Evolutionary conservation across 2,329 filamentous ascomycete species (phyloP), one percentile per base, ranked within the genome.

Genomic region (Colletotrichum cereale): DNA sequence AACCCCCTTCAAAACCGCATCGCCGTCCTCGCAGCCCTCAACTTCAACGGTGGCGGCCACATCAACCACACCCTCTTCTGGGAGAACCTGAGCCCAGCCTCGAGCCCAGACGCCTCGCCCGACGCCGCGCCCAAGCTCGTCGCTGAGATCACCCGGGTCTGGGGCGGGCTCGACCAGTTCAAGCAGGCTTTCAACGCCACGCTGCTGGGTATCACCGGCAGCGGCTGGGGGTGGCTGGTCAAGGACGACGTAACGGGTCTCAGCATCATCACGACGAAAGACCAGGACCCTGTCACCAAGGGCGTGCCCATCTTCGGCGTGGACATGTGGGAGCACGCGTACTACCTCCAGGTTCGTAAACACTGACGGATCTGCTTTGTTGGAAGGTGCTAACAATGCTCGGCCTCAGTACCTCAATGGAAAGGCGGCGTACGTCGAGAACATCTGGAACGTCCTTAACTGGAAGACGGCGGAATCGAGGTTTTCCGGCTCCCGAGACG

Each of bases 281-380:
- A 97, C 79, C 94, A 97, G 84, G 94, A 97, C 78, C 91, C 92
- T 1, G 87, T 94, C 5, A 87, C 91, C 16, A 76, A 85, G 21
- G 86, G 88, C 5, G 86, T 89, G n/a, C 91, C 92, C 11, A 83
- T 97, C 26, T 86, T 95, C 52, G 94, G 93, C 0, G 86, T 97
- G 2, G 94, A 97, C 80, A 96, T 97, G 89, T 97, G 94, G 94
- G 94, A 97, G 84, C 94, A 97, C 84, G 94, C 94, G 0, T 97
- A 97, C 79, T 97, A 97, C 79, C 83, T 97, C 24, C 93, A 94
- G 86, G 90, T 91, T 73, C 74, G 83, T 77, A 16, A 2, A 3
- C 47, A 11, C 62, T 24, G 6, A 31, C 16, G 6, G 3, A 44
- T 2, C 5, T 50, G 1, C 0, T n/a, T 21, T 29, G 38, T n/a